These are phyloP conservation scores for Myxozyma kluyveri DNA, from an alignment of 805 yeast genomes.

Conservation along the genomic window DNA sequence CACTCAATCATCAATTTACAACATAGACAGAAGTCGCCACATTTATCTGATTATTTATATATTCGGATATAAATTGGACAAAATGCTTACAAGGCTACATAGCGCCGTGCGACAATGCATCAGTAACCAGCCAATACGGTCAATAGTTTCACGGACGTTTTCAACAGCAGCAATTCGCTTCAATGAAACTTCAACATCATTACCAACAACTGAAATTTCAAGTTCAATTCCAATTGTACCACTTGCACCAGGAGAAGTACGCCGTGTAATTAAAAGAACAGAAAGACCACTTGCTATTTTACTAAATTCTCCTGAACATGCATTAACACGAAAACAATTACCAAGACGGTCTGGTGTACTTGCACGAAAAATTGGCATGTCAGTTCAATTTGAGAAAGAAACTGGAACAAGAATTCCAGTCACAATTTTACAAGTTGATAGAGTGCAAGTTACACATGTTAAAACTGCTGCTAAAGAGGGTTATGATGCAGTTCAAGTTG, in stretches of 20 bases:
- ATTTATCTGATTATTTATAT: too few species aligned
- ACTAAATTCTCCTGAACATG: constrained; percentile 64
- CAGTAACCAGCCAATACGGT: too few species aligned
- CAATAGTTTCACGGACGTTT: too few species aligned
- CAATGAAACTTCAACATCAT: too few species aligned
- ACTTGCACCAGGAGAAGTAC: constrained; percentile 3
- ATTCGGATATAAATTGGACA: too few species aligned
- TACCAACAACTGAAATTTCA: constrained; percentile 11
- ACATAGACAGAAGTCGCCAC: too few species aligned
- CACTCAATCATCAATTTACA: too few species aligned
- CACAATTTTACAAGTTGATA: constrained; percentile 81
- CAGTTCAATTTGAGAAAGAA: constrained; percentile 65
- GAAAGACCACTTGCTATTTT: constrained; percentile 46
- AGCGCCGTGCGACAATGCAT: too few species aligned
- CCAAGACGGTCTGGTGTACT: constrained; percentile 79
- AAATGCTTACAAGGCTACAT: too few species aligned
- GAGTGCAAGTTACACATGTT: constrained; percentile 77
- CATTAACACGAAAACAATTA: constrained; percentile 69
- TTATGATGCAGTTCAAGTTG: constrained; percentile 81
- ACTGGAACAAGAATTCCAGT: constrained; percentile 72
- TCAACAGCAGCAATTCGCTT: too few species aligned
- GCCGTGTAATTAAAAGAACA: constrained; percentile 4
- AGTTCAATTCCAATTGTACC: constrained; percentile 15
- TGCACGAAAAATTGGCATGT: constrained; percentile 87
- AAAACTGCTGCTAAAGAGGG: constrained; percentile 74